Conservation (phyloP, 2,329 filamentous ascomycete genomes). For the Scolecobasidium constrictum region DNA sequence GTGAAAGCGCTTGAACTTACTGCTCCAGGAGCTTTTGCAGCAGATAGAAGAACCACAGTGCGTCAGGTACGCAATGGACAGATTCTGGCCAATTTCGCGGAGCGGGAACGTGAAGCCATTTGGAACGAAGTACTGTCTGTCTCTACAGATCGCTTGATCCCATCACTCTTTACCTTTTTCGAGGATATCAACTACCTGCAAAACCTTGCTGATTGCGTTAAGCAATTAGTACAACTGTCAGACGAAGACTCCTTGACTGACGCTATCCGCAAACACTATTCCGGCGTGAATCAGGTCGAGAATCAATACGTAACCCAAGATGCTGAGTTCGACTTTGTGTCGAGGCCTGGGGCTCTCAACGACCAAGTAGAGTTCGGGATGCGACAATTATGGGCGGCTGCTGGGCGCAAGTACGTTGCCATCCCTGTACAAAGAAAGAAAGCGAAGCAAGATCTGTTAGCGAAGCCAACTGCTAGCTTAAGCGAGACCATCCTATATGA, state of each 20-base stretch:
- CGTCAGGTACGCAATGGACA: slow-evolving; percentile 18
- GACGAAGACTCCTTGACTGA: slow-evolving; percentile 11
- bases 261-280: slow-evolving; percentile 11
- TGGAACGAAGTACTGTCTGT: slow-evolving; percentile 17
- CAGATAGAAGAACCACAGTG: slow-evolving; percentile 18
- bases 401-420: slow-evolving; percentile 20
- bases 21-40: slow-evolving; percentile 18
- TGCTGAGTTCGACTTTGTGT: slow-evolving; percentile 16
- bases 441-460: slow-evolving; percentile 14
- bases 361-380: slow-evolving; percentile 14
- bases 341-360: slow-evolving; percentile 7
- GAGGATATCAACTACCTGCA: slow-evolving; percentile 25
- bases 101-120: slow-evolving; percentile 19
- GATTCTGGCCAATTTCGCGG: slow-evolving; percentile 23
- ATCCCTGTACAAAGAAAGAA: slow-evolving; percentile 9
- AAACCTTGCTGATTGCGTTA: slow-evolving; percentile 17
- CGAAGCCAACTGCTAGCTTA: slow-evolving; percentile 11
- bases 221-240: slow-evolving; percentile 16
- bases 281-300: neutral
- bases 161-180: slow-evolving; percentile 27
- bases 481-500: slow-evolving; percentile 7
- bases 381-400: slow-evolving; percentile 20
- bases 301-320: slow-evolving; percentile 14
- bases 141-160: slow-evolving; percentile 17
- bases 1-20: slow-evolving; percentile 23